A percentile compares a stretch with the other conserved stretches of the same genome.
phyloP scores from a whole-genome alignment of 1,284 basidiomycete genomes.

The Lignosus rhinocerotis region DNA sequence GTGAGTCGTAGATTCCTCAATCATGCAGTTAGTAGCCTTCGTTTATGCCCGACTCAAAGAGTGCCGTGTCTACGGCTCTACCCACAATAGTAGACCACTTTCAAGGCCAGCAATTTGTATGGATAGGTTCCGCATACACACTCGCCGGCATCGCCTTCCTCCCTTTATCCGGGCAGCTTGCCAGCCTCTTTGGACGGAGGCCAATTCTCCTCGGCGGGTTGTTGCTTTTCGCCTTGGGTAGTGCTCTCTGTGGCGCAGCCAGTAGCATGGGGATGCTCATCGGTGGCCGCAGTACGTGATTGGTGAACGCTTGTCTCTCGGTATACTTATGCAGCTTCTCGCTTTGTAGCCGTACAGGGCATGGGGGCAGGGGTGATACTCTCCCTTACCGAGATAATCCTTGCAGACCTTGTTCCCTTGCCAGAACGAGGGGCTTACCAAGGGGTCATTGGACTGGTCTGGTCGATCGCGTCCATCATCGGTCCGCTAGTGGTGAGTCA shows the following conservation, averaged over 20 bases:
- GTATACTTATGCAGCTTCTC: neutral
- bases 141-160: slow-evolving; percentile 34
- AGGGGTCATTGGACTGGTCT: slow-evolving; percentile 5
- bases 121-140: slow-evolving; percentile 39
- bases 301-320: neutral
- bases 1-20: neutral
- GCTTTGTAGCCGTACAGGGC: slow-evolving; percentile 40
- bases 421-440: slow-evolving; percentile 9
- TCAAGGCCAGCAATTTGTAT: slow-evolving; percentile 26
- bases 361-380: slow-evolving; percentile 46
- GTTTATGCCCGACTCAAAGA: neutral
- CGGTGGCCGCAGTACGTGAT: slow-evolving; percentile 3
- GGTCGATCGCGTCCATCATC: slow-evolving; percentile 8
- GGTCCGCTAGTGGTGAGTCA: slow-evolving; percentile 9
- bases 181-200: slow-evolving; percentile 38
- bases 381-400: slow-evolving; percentile 39
- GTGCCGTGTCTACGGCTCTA: slow-evolving; percentile 11
- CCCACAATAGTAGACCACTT: slow-evolving; percentile 15
- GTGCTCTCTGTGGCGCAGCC: slow-evolving; percentile 34
- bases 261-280: slow-evolving; percentile 39
- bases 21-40: neutral
- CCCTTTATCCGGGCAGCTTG: slow-evolving; percentile 31
- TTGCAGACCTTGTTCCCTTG: slow-evolving; percentile 38
- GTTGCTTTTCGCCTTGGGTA: slow-evolving; percentile 37
- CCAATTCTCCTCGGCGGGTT: slow-evolving; percentile 33